Evolutionary conservation across 2,329 filamentous ascomycete species (phyloP).

Genomic region (Pseudogymnoascus destructans): DNA sequence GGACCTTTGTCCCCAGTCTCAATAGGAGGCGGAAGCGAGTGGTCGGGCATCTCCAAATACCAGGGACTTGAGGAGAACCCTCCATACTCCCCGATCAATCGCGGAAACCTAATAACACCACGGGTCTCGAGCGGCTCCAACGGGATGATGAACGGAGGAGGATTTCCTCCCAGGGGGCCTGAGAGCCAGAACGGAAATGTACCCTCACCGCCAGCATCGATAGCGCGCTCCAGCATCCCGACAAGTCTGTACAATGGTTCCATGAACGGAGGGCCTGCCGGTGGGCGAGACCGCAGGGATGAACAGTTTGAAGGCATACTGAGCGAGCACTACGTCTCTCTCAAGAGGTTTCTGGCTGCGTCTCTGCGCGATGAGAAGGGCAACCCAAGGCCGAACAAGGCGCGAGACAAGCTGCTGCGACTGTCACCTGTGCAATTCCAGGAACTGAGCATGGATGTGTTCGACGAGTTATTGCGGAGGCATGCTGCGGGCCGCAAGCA

Average conservation of each 20-base stretch:
- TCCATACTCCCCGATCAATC: slow-evolving; percentile 39
- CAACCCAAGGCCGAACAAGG: slow-evolving; percentile 68
- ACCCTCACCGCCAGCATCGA: slow-evolving; percentile 77
- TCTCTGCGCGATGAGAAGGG: slow-evolving; percentile 62
- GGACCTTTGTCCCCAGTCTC: slow-evolving; percentile 72
- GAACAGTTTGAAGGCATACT: slow-evolving; percentile 50
- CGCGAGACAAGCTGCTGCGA: slow-evolving; percentile 83
- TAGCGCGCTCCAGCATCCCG: slow-evolving; percentile 74
- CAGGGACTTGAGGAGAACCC: slow-evolving; percentile 37
- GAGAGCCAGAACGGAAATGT: slow-evolving; percentile 40
- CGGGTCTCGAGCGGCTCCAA: slow-evolving; percentile 53
- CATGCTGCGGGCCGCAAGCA: slow-evolving; percentile 52
- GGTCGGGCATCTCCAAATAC: slow-evolving; percentile 59
- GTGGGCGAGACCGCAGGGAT: slow-evolving; percentile 48
- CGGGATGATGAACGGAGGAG: slow-evolving; percentile 47
- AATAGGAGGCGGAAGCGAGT: slow-evolving; percentile 62
- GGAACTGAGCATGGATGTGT: slow-evolving; percentile 94
- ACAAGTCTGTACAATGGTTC: slow-evolving; percentile 46
- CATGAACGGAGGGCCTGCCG: slow-evolving; percentile 34
- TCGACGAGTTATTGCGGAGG: slow-evolving; percentile 80
- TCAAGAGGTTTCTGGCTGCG: slow-evolving; percentile 53
- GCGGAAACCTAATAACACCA: slow-evolving; percentile 52
- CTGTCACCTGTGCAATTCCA: slow-evolving; percentile 89
- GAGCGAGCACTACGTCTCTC: slow-evolving; percentile 65
- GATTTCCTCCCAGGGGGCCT: slow-evolving; percentile 35